A percentile compares a stretch with the other conserved stretches of the same genome.
Conservation (phyloP, 1,139 yeast genomes). For the Sugiyamaella xylanicola region DNA sequence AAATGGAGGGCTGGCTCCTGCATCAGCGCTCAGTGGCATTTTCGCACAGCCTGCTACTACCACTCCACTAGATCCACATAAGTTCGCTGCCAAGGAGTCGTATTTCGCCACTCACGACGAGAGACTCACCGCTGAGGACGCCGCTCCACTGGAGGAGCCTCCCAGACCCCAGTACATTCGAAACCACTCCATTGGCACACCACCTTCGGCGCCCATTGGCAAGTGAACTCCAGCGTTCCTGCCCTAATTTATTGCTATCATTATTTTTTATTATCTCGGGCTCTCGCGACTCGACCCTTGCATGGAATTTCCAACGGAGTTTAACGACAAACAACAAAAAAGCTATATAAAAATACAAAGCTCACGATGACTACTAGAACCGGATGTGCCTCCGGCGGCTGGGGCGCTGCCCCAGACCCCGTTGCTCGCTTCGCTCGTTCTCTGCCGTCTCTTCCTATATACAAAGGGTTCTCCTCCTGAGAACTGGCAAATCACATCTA, state of each 20-base stretch:
- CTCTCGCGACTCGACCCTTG: not conserved
- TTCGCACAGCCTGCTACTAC: slow-evolving; percentile 19
- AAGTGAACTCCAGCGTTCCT: not conserved
- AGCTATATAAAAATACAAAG: not conserved
- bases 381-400: not conserved
- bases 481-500: too few relatives aligned
- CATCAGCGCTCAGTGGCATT: not conserved
- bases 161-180: slow-evolving; percentile 17
- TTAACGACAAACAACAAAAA: not conserved
- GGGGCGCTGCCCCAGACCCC: slow-evolving; percentile 1
- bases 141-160: not conserved
- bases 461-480: too few relatives aligned
- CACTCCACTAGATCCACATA: slow-evolving; percentile 20
- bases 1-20: not conserved
- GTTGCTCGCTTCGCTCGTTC: slow-evolving; percentile 2
- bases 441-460: too few relatives aligned
- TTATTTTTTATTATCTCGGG: not conserved
- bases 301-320: not conserved
- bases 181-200: slow-evolving; percentile 28
- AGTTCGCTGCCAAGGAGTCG: slow-evolving; percentile 8
- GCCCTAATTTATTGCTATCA: not conserved
- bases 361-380: not conserved
- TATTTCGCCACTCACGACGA: slow-evolving; percentile 20
- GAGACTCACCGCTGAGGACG: slow-evolving; percentile 2
- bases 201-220: slow-evolving; percentile 13